Base-by-base conservation (phyloP, 2,329 filamentous ascomycete genomes). In the Trichoderma citrinoviride region DNA sequence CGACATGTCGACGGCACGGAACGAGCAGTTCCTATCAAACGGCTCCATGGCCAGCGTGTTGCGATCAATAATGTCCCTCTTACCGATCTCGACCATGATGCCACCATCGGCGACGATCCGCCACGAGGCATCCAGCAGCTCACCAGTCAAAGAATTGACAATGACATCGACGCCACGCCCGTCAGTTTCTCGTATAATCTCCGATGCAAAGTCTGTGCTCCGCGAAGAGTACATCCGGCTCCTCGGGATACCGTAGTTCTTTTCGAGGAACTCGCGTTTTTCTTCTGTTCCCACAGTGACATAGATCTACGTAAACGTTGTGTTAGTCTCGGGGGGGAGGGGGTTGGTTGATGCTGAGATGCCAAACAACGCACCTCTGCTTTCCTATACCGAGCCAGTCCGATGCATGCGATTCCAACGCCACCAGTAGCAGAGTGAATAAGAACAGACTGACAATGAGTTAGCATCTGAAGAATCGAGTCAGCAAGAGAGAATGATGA, bases 401-500 rank as follows among this genome's bases (percentile, higher is more conserved):
- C n/a, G n/a, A n/a, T 70, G 15, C 77, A 77, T 1, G 75, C 77
- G 7, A 70, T 66, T 5, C 79, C 79, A 3, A 77, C 71, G 5
- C 74, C 72, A 27, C 77, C 75, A 0, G 75, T 72, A 0, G 74
- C 78, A 4, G 73, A 71, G 61, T 80, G 76, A 44, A 81, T 73
- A 5, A 81, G 71, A 7, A 81, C 70, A n/a, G n/a, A n/a, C n/a
- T n/a, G n/a, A n/a, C n/a, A n/a, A n/a, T n/a, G n/a, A n/a, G n/a
- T n/a, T n/a, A n/a, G n/a, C n/a, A n/a, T n/a, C n/a, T n/a, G n/a
- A n/a, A n/a, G n/a, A n/a, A n/a, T n/a, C n/a, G n/a, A n/a, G n/a
- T n/a, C n/a, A n/a, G n/a, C n/a, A n/a, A n/a, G n/a, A n/a, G n/a
- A n/a, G n/a, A n/a, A n/a, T n/a, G n/a, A n/a, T n/a, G n/a, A n/a